Conservation (phyloP, 495 filamentous ascomycete genomes). For the Penicillium coprophilum region DNA sequence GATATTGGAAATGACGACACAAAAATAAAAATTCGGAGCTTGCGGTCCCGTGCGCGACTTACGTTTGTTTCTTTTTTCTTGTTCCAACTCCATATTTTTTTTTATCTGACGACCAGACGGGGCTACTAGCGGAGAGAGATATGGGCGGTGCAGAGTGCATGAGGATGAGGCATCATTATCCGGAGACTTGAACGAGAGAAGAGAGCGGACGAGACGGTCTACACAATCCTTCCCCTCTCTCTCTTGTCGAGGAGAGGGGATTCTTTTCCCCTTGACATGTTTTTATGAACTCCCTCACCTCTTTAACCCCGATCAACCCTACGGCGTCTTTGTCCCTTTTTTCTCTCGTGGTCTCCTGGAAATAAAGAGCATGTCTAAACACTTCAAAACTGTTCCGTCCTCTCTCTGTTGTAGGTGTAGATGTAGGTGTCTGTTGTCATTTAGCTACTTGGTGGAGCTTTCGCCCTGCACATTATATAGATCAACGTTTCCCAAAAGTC, state of each 20-base stretch:
- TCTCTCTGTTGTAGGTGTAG: conserved; percentile 12
- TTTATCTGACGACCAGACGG: conserved; percentile 33
- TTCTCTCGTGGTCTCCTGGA: conserved; percentile 40
- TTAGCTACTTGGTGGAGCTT: not conserved
- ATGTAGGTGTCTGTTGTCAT: conserved; percentile 8
- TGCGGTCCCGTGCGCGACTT: conserved; percentile 30
- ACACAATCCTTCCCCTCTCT: conserved; percentile 13
- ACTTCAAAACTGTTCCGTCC: conserved; percentile 29
- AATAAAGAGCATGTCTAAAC: conserved; percentile 42
- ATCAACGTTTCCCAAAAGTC: not conserved
- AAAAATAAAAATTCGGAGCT: conserved; percentile 35
- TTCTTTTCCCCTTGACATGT: conserved; percentile 27
- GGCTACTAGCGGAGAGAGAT: conserved; percentile 34
- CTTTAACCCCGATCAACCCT: conserved; percentile 30
- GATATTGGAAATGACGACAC: conserved; percentile 27
- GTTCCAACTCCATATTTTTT: conserved; percentile 24
- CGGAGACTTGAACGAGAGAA: conserved; percentile 29
- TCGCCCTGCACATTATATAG: not conserved
- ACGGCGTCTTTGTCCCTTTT: conserved; percentile 36
- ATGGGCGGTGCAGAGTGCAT: conserved; percentile 26
- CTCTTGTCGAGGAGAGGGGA: conserved; percentile 16
- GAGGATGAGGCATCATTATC: conserved; percentile 24
- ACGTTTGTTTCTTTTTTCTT: conserved; percentile 30
- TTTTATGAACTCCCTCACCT: conserved; percentile 31
- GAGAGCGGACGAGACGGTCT: conserved; percentile 29